Percentiles rank a stretch among this genome's conserved stretches.
phyloP scores from a whole-genome alignment of 2,329 filamentous ascomycete genomes.

The Pseudogymnoascus sp. region DNA sequence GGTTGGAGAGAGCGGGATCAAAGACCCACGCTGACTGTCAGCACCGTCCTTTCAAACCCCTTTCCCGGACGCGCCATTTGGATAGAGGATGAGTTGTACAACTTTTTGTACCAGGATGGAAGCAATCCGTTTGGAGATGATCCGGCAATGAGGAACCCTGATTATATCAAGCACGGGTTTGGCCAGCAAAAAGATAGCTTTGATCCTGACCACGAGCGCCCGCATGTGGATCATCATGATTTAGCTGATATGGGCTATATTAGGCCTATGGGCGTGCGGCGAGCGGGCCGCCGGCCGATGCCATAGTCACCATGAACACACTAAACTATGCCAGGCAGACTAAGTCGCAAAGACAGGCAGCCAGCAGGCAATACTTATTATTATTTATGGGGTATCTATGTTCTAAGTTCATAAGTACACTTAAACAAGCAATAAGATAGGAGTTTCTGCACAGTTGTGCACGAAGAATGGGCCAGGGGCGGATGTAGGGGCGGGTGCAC shows the following conservation, averaged over 20 bases:
- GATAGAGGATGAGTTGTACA: not conserved
- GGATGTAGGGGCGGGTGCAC: too few relatives aligned
- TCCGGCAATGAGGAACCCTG: not conserved
- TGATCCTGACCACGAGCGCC: not conserved
- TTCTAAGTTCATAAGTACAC: too few relatives aligned
- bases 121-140: slow-evolving; percentile 18
- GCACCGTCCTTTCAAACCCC: slow-evolving; percentile 14
- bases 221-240: not conserved
- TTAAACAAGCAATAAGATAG: too few relatives aligned
- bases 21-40: slow-evolving; percentile 9
- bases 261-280: too few relatives aligned
- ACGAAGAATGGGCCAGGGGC: too few relatives aligned
- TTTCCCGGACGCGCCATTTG: not conserved
- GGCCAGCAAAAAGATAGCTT: not conserved
- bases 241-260: not conserved
- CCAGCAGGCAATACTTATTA: too few relatives aligned
- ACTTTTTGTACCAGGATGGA: slow-evolving; percentile 23
- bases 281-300: slow-evolving; percentile 20
- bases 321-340: too few relatives aligned
- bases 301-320: slow-evolving; percentile 15
- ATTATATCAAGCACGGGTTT: not conserved
- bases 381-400: too few relatives aligned
- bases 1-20: slow-evolving; percentile 16
- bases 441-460: too few relatives aligned
- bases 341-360: too few relatives aligned